A percentile compares a stretch with the other conserved stretches of the same genome.
These are phyloP conservation scores for Trichoderma guizhouense DNA, from an alignment of 2,329 filamentous ascomycete genomes.

Conservation along the genomic window DNA sequence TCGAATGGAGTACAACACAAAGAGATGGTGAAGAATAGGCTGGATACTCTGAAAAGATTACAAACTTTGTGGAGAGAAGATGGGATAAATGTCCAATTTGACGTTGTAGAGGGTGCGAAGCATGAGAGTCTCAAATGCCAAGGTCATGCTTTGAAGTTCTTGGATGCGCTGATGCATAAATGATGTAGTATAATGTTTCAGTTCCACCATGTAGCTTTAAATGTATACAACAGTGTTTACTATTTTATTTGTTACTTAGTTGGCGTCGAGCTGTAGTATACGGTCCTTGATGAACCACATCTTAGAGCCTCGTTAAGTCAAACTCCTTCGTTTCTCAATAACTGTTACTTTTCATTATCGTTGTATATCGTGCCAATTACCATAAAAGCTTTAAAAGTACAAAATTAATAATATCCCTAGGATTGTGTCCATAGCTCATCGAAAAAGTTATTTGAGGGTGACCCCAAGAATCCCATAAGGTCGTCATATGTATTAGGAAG, in stretches of 20 bases:
- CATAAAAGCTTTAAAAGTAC: background rate
- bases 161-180: background rate
- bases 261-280: background rate
- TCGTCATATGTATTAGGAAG: background rate
- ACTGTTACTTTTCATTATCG: background rate
- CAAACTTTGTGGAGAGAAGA: background rate
- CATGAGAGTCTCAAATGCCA: background rate
- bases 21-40: background rate
- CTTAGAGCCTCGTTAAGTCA: background rate
- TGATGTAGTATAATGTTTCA: background rate
- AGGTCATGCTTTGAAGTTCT: background rate
- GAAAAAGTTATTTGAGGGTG: background rate
- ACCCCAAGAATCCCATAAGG: background rate
- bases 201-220: background rate
- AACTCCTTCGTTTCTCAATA: background rate
- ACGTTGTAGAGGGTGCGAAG: background rate
- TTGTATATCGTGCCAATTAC: background rate
- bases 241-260: background rate
- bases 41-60: background rate
- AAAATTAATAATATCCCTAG: background rate
- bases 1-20: background rate
- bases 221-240: background rate
- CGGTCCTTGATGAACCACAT: background rate
- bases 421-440: background rate
- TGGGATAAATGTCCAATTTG: background rate